Base-by-base conservation (phyloP, 768 basidiomycete genomes). In the Strobilomyces dryophilus region DNA sequence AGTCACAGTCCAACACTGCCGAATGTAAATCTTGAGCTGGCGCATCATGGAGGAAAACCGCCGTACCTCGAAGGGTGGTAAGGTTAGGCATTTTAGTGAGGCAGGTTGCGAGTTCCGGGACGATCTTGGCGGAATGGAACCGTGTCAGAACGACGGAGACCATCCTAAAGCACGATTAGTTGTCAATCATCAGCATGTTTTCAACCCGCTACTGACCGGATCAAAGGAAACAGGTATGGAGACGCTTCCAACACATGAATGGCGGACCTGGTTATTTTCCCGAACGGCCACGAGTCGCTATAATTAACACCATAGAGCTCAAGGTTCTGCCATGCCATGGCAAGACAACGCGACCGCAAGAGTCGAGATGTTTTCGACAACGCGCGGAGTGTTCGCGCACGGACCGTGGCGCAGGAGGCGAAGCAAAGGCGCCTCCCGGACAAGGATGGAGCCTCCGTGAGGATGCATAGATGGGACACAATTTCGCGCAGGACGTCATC, bases 81-180 rank as follows among this genome's bases (percentile, higher is more conserved):
- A 60, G 49, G 14, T 54, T 59, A 20, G 58, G 52, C 3, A 49
- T 4, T 7, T 15, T 44, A 3, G 47, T 43, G 9, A 54, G 53
- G 34, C 51, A 52, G 8, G 34, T 32, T 34, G 41, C 57, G n/a
- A 66, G 39, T 12, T 15, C 54, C 11, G 45, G 44, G 17, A 52
- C 15, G n/a, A 55, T 48, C n/a, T 59, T 41, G 2, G 32, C n/a
- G 9, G 20, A 18, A 10, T 35, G 47, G 18, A 39, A 47, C 4
- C 41, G 27, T 21, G 44, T 52, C n/a, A 51, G 8, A 12, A 47
- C 20, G 29, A 56, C 35, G 5, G 49, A 40, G 29, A 42, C 40
- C 0, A 48, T 58, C 36, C 54, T 58, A 27, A 9, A 31, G 2
- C 12, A 35, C 14, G 24, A 7, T 7, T 51, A 29, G 29, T 3